phyloP scores from a whole-genome alignment of 371 early-diverging fungal genomes.

The Lichtheimia ornata region DNA sequence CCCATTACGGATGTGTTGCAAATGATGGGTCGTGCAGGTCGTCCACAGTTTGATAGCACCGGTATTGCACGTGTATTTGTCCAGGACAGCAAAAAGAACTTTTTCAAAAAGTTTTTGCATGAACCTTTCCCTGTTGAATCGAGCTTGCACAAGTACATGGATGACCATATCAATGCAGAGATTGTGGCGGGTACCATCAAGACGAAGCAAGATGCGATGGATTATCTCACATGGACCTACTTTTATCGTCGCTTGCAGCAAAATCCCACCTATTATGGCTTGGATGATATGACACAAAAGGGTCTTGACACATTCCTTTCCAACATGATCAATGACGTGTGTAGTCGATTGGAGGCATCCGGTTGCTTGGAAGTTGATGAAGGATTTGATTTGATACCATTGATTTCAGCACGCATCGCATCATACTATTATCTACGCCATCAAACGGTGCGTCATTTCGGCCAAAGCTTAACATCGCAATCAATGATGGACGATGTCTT shows the following conservation, averaged over 20 bases:
- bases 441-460: constrained; percentile 74
- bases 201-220: constrained; percentile 89
- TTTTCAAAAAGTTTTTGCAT: constrained; percentile 95
- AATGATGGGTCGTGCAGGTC: constrained; percentile 99
- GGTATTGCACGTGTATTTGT: constrained; percentile 90
- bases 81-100: constrained; percentile 90
- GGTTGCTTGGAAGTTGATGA: constrained; percentile 73
- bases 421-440: constrained; percentile 89
- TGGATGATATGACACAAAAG: constrained; percentile 70
- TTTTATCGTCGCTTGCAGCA: constrained; percentile 86
- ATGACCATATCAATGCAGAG: constrained; percentile 94
- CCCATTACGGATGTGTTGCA: constrained; percentile 96
- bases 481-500: constrained; percentile 64
- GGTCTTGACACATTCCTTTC: constrained; percentile 79
- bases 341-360: constrained; percentile 66
- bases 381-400: constrained; percentile 65
- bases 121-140: constrained; percentile 93
- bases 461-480: constrained; percentile 45
- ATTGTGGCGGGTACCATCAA: constrained; percentile 84
- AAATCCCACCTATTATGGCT: constrained; percentile 95
- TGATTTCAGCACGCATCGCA: constrained; percentile 79
- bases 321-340: constrained; percentile 67
- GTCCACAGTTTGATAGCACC: constrained; percentile 95
- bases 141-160: constrained; percentile 71
- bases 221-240: constrained; percentile 95